These are phyloP conservation scores for Aureobasidium namibiae DNA, from an alignment of 2,329 filamentous ascomycete species.

Conservation along the genomic window DNA sequence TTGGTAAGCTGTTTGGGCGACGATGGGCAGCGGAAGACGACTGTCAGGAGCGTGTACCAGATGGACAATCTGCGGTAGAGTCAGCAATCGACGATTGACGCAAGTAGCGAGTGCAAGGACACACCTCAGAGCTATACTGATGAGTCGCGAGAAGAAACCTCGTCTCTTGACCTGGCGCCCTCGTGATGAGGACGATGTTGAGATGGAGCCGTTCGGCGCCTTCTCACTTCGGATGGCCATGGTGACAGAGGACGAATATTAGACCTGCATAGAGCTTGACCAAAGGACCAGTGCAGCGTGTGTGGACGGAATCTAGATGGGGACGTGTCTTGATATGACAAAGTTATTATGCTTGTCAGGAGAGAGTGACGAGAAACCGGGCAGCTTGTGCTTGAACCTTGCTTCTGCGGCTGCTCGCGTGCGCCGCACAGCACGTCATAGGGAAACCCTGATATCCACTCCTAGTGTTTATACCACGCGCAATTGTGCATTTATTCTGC, in stretches of 20 bases:
- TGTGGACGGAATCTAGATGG: not conserved
- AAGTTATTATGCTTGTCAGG: not conserved
- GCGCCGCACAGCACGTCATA: not conserved
- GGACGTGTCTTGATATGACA: not conserved
- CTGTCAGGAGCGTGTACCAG: conserved; percentile 78
- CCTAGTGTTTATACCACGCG: not conserved
- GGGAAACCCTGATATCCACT: not conserved
- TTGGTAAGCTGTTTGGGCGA: conserved; percentile 59
- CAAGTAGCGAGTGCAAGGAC: not conserved
- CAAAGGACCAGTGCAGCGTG: not conserved
- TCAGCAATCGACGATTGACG: not conserved
- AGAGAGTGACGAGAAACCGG: not conserved
- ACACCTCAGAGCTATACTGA: conserved; percentile 13
- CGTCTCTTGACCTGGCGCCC: conserved; percentile 1
- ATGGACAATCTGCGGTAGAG: conserved; percentile 51
- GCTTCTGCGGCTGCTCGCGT: conserved; percentile 3
- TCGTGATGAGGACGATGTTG: not conserved
- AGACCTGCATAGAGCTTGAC: conserved; percentile 1
- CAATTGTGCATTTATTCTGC: not conserved
- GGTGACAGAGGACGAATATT: not conserved
- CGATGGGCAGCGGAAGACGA: conserved; percentile 75
- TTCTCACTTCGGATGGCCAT: conserved; percentile 15
- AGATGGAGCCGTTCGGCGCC: conserved; percentile 12
- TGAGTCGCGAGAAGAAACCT: conserved; percentile 13
- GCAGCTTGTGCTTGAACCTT: conserved; percentile 8